Evolutionary conservation across 1,139 yeast species (phyloP).

Genomic region (Petasospora fabianii): DNA sequence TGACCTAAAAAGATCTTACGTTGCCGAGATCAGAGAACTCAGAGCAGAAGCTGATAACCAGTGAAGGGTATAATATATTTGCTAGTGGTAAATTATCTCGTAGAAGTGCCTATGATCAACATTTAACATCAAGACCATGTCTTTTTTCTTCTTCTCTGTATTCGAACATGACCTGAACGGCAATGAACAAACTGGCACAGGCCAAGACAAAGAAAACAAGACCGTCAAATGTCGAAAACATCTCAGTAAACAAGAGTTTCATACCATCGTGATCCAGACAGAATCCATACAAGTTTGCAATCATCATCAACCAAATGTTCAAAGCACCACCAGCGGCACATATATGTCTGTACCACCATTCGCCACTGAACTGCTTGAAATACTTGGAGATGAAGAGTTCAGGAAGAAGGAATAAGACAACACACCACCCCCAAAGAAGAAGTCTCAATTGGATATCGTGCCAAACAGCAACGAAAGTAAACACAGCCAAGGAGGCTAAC

Average conservation of each 20-base stretch:
- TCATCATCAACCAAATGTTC: conserved; percentile 98
- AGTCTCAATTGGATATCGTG: conserved; percentile 90
- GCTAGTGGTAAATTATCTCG: too few species aligned
- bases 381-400: conserved; percentile 63
- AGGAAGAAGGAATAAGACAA: conserved; percentile 85
- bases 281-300: conserved; percentile 92
- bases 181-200: conserved; percentile 70
- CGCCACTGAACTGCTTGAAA: conserved; percentile 34
- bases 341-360: conserved; percentile 73
- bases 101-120: too few species aligned
- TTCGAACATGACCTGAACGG: conserved; percentile 93
- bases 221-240: conserved; percentile 71
- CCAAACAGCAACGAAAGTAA: conserved; percentile 97
- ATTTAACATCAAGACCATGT: conserved; percentile 75
- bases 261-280: conserved; percentile 91
- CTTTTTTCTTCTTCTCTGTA: conserved; percentile 82
- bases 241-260: conserved; percentile 55
- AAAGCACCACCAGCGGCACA: conserved; percentile 86
- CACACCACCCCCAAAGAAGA: conserved; percentile 93
- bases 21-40: conserved; percentile 54
- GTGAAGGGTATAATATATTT: not conserved
- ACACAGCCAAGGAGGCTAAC: conserved; percentile 78
- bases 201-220: conserved; percentile 61
- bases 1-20: conserved; percentile 55
- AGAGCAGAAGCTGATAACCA: conserved; percentile 24